Conservation (phyloP, 2,329 filamentous ascomycete species). For the Iodosphaeria phyllophila region DNA sequence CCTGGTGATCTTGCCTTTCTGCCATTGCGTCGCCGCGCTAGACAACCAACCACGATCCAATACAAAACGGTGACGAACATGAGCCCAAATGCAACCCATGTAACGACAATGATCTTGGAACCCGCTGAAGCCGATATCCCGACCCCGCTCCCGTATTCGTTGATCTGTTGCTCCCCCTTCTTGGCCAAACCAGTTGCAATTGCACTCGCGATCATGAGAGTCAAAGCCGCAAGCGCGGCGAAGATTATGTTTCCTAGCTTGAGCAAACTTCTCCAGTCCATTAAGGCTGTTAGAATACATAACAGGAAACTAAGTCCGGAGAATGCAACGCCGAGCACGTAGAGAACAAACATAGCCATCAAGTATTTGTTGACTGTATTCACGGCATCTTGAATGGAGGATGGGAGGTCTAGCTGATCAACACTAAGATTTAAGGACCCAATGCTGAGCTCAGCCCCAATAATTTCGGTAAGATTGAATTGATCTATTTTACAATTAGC, state of each 20-base stretch:
- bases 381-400: conserved; percentile 25
- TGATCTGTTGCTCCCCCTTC: conserved; percentile 21
- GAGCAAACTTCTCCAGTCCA: conserved; percentile 8
- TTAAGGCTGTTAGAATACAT: conserved; percentile 15
- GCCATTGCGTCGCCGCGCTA: too few relatives aligned
- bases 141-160: conserved; percentile 21
- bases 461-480: conserved; percentile 26
- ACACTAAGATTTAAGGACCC: conserved; percentile 25
- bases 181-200: conserved; percentile 21
- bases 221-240: conserved; percentile 16
- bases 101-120: conserved; percentile 22
- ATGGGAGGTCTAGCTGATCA: conserved; percentile 23
- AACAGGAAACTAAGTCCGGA: conserved; percentile 23
- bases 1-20: too few relatives aligned
- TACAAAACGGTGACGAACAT: conserved; percentile 21
- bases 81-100: conserved; percentile 26
- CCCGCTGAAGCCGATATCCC: conserved; percentile 25
- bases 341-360: conserved; percentile 28
- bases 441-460: conserved; percentile 25
- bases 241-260: conserved; percentile 16
- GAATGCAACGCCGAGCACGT: conserved; percentile 22
- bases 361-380: conserved; percentile 29
- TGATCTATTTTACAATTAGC: conserved; percentile 8
- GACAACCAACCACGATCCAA: conserved; percentile 21
- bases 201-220: conserved; percentile 22